phyloP scores from a whole-genome alignment of 1,139 yeast species.

The Hyphopichia buzzinii region DNA sequence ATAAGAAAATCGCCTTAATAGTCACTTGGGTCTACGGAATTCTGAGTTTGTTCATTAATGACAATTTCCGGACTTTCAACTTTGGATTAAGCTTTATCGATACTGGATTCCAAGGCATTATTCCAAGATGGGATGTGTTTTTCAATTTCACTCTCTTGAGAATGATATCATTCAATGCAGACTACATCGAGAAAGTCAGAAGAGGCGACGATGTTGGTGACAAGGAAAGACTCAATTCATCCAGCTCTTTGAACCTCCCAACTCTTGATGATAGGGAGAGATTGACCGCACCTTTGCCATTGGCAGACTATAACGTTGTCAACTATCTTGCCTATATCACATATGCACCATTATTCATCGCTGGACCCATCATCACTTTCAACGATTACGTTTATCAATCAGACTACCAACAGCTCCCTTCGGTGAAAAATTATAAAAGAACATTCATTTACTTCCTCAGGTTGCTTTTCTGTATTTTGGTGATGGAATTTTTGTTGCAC shows the following conservation, averaged over 20 bases:
- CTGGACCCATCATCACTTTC: constrained; percentile 92
- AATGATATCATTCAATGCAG: constrained; percentile 79
- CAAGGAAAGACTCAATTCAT: constrained; percentile 10
- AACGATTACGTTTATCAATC: constrained; percentile 86
- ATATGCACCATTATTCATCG: constrained; percentile 88
- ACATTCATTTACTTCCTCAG: constrained; percentile 64
- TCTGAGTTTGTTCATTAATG: constrained; percentile 73
- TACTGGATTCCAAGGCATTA: constrained; percentile 63
- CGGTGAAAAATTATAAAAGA: constrained; percentile 46
- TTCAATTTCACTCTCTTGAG: constrained; percentile 86
- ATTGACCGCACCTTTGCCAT: constrained; percentile 60
- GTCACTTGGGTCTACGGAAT: constrained; percentile 79
- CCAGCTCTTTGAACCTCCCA: constrained; percentile 9
- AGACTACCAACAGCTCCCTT: constrained; percentile 33
- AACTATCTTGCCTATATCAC: constrained; percentile 75
- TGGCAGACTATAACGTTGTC: constrained; percentile 53
- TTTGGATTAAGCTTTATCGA: constrained; percentile 56
- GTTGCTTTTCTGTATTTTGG: constrained; percentile 67
- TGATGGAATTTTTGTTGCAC: constrained; percentile 88
- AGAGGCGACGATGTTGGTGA: constrained; percentile 11
- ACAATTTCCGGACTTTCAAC: constrained; percentile 54
- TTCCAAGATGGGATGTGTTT: constrained; percentile 93
- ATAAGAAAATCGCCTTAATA: constrained; percentile 26
- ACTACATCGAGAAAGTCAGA: constrained; percentile 52
- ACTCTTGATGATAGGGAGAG: constrained; percentile 63